phyloP scores from a whole-genome alignment of 441 rosid species.

The Corymbia citriodora region DNA sequence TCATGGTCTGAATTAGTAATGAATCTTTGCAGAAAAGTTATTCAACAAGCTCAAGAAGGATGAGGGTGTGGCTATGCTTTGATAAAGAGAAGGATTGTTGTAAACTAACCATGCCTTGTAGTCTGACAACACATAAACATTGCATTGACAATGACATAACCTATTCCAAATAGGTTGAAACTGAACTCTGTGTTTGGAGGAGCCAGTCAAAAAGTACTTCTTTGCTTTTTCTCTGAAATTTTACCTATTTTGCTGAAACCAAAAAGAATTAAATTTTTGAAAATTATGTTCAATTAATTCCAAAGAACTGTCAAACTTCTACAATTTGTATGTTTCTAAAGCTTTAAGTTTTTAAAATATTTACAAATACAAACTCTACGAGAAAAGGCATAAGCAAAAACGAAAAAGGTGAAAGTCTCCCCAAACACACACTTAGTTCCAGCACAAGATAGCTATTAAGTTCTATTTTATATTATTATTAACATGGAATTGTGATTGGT shows the following conservation, averaged over 20 bases:
- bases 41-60: background rate
- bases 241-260: background rate
- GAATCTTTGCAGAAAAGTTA: background rate
- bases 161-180: background rate
- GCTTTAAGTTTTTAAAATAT: background rate
- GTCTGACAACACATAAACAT: background rate
- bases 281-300: background rate
- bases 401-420: background rate
- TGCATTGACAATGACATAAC: background rate
- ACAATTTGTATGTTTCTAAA: background rate
- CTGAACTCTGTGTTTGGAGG: background rate
- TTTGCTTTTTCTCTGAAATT: background rate
- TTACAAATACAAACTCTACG: background rate
- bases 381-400: background rate
- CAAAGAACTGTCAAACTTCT: background rate
- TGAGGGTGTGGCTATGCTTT: background rate
- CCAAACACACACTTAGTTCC: background rate
- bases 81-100: background rate
- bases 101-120: background rate
- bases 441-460: background rate
- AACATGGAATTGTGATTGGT: background rate
- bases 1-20: background rate
- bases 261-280: background rate
- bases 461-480: background rate
- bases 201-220: background rate